phyloP scores from a whole-genome alignment of 73 alveolate genomes.

The Paramecium primaurelia region DNA sequence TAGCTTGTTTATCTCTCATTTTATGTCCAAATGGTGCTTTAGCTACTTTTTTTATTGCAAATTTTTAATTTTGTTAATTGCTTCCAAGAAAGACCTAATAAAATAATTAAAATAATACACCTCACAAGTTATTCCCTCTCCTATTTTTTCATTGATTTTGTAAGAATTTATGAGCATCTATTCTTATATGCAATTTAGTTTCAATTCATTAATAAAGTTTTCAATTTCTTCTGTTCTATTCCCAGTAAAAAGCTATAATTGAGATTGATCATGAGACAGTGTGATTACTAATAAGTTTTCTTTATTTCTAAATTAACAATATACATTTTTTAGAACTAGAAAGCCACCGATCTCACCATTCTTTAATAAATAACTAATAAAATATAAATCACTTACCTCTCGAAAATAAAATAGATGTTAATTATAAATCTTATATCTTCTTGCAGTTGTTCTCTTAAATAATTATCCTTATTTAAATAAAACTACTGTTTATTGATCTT shows the following conservation, averaged over 20 bases:
- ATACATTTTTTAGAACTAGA: background rate
- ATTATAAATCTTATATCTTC: background rate
- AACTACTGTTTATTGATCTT: background rate
- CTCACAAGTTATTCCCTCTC: background rate
- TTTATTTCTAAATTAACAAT: background rate
- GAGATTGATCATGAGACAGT: background rate
- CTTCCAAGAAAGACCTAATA: background rate
- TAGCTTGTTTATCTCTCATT: background rate
- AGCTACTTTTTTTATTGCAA: background rate
- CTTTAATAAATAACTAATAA: background rate
- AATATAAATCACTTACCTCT: background rate
- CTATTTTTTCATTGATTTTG: background rate
- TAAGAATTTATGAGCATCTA: background rate
- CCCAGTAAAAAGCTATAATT: background rate
- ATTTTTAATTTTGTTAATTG: background rate
- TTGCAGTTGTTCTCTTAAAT: background rate
- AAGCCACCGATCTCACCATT: conserved; percentile 12
- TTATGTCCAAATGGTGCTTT: background rate
- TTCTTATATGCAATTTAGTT: background rate
- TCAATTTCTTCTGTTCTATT: background rate
- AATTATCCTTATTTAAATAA: background rate
- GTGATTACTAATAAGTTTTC: background rate
- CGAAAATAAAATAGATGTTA: background rate
- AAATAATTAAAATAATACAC: background rate
- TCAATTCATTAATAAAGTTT: background rate